phyloP scores from a whole-genome alignment of 1,284 basidiomycete species.

The Sanghuangporus weigelae region DNA sequence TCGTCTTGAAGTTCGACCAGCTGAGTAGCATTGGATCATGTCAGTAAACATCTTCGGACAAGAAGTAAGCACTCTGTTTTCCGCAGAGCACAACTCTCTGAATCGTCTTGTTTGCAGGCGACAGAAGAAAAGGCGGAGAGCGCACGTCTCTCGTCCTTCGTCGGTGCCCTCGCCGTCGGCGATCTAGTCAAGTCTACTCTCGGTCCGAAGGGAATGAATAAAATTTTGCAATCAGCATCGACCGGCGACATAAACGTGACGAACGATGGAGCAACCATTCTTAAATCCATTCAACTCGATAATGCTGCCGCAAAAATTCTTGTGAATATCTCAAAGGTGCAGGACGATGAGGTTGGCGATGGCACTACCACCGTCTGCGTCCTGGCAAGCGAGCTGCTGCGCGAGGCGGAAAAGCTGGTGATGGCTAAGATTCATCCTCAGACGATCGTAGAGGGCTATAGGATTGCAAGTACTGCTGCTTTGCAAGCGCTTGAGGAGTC shows the following conservation, averaged over 20 bases:
- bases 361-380: conserved; percentile 96
- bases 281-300: conserved; percentile 96
- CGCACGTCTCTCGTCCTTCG: conserved; percentile 96
- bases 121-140: conserved; percentile 99
- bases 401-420: conserved; percentile 96
- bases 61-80: conserved; percentile 29
- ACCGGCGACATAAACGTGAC: conserved; percentile 95
- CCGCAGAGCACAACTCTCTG: neutral
- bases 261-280: conserved; percentile 98
- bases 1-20: no score
- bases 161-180: conserved; percentile 93
- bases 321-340: conserved; percentile 99
- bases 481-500: conserved; percentile 78
- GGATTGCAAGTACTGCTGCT: conserved; percentile 87
- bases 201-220: conserved; percentile 97
- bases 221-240: conserved; percentile 89
- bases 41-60: conserved; percentile 44
- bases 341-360: conserved; percentile 99
- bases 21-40: conserved; percentile 23
- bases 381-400: conserved; percentile 84
- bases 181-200: conserved; percentile 98
- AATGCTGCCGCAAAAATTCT: conserved; percentile 99
- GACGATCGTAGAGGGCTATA: conserved; percentile 98
- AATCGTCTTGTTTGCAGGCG: conserved; percentile 51
- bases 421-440: conserved; percentile 94